Evolutionary conservation across 1,284 basidiomycete species (phyloP).

Genomic region (Butyriboletus appendiculatus): DNA sequence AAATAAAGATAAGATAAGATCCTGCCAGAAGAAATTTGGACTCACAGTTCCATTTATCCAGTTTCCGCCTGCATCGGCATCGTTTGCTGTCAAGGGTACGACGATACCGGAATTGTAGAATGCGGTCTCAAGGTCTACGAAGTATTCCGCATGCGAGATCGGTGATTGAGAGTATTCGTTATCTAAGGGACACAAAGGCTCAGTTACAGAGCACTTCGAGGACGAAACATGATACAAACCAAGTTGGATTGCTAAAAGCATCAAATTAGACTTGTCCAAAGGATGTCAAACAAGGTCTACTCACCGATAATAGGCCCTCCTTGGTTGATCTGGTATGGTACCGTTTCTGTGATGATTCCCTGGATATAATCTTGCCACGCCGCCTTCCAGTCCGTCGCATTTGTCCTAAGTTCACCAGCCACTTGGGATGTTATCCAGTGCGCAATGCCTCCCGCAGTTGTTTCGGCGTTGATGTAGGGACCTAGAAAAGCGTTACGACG

Average conservation of each 20-base stretch:
- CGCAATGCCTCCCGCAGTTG: slow-evolving; percentile 76
- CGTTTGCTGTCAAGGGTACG: slow-evolving; percentile 75
- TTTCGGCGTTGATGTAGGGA: slow-evolving; percentile 79
- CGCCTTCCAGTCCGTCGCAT: slow-evolving; percentile 61
- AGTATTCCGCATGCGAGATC: slow-evolving; percentile 57
- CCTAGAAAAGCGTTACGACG: slow-evolving; percentile 32
- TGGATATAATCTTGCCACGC: slow-evolving; percentile 75
- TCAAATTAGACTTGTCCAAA: slow-evolving; percentile 4
- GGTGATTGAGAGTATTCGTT: slow-evolving; percentile 71
- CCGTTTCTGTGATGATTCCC: slow-evolving; percentile 62
- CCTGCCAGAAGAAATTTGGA: not conserved
- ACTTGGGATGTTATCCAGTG: slow-evolving; percentile 77
- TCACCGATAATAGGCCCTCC: slow-evolving; percentile 76
- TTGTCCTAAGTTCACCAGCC: slow-evolving; percentile 63
- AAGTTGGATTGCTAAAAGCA: slow-evolving; percentile 58
- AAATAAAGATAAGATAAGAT: slow-evolving; percentile 9
- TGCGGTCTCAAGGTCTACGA: slow-evolving; percentile 57
- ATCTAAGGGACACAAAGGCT: slow-evolving; percentile 42
- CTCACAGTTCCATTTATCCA: slow-evolving; percentile 67
- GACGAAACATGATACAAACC: slow-evolving; percentile 43
- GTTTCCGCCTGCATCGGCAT: slow-evolving; percentile 56
- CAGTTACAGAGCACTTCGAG: not conserved
- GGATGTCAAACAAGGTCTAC: slow-evolving; percentile 16
- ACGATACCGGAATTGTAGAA: slow-evolving; percentile 60
- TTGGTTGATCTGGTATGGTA: slow-evolving; percentile 64